phyloP scores from a whole-genome alignment of 495 filamentous ascomycete genomes.

The Aspergillus asperescens region DNA sequence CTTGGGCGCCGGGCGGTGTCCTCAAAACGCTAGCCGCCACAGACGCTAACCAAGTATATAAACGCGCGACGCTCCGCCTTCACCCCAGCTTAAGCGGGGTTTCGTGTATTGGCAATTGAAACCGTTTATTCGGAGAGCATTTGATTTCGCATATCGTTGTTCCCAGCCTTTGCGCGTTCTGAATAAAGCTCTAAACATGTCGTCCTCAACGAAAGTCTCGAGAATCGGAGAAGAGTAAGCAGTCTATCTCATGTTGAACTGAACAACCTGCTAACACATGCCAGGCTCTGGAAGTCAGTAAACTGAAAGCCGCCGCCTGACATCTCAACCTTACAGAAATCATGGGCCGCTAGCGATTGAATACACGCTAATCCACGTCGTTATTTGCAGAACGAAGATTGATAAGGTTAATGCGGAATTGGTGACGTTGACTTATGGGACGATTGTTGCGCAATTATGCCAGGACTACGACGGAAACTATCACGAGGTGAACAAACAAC shows the following conservation, averaged over 20 bases:
- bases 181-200: conserved; percentile 40
- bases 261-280: conserved; percentile 24
- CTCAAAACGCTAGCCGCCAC: conserved; percentile 17
- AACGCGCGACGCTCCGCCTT: conserved; percentile 18
- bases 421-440: conserved; percentile 95
- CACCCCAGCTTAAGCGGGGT: conserved; percentile 19
- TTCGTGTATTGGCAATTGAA: conserved; percentile 9
- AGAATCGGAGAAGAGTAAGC: conserved; percentile 97
- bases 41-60: conserved; percentile 16
- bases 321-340: neutral
- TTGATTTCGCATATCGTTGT: neutral
- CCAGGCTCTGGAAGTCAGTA: conserved; percentile 95
- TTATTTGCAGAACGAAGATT: conserved; percentile 48
- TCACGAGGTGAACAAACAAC: conserved; percentile 85
- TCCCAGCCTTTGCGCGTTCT: neutral
- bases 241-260: conserved; percentile 11
- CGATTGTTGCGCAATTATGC: conserved; percentile 93
- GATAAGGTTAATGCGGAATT: conserved; percentile 86
- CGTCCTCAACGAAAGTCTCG: conserved; percentile 76
- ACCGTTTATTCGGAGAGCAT: neutral
- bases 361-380: conserved; percentile 9
- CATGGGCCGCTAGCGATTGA: neutral
- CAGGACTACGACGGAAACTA: conserved; percentile 94
- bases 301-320: conserved; percentile 13
- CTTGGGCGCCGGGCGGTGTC: neutral